These are phyloP conservation scores for Salix dunnii DNA, from an alignment of 345 rosid species.

Conservation along the genomic window DNA sequence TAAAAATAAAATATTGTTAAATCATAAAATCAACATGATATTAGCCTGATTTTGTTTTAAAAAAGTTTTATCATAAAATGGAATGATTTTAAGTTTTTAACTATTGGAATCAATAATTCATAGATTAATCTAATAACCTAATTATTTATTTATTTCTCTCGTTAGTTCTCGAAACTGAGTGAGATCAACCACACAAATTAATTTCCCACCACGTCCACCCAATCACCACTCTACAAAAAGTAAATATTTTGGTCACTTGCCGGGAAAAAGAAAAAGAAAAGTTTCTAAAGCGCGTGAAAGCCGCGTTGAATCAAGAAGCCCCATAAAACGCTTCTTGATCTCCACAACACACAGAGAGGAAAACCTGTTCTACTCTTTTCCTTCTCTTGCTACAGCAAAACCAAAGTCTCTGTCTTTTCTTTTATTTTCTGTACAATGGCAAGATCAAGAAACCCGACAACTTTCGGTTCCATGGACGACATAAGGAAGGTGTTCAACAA, in stretches of 20 bases:
- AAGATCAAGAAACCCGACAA: background rate
- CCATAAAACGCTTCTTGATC: background rate
- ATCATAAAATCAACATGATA: no score
- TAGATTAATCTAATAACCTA: no score
- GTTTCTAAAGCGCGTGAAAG: background rate
- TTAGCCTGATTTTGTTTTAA: no score
- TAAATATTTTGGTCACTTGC: background rate
- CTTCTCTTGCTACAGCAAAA: background rate
- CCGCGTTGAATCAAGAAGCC: background rate
- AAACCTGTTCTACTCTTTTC: background rate
- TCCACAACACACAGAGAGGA: background rate
- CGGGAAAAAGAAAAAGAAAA: no score
- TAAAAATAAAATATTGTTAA: no score
- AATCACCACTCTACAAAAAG: background rate
- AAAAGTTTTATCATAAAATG: no score
- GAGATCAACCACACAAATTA: background rate
- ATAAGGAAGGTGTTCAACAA: constrained; percentile 52
- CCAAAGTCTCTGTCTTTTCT: background rate
- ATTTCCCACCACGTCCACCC: background rate
- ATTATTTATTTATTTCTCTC: no score
- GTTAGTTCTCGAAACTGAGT: background rate
- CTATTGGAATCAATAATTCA: no score
- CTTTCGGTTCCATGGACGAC: constrained; percentile 50
- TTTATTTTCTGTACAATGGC: background rate
- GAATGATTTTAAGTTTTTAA: no score